Percentiles rank a stretch among this genome's conserved stretches.
Conservation (phyloP, 116 monocot species). For the Dioscorea cayenensis region DNA sequence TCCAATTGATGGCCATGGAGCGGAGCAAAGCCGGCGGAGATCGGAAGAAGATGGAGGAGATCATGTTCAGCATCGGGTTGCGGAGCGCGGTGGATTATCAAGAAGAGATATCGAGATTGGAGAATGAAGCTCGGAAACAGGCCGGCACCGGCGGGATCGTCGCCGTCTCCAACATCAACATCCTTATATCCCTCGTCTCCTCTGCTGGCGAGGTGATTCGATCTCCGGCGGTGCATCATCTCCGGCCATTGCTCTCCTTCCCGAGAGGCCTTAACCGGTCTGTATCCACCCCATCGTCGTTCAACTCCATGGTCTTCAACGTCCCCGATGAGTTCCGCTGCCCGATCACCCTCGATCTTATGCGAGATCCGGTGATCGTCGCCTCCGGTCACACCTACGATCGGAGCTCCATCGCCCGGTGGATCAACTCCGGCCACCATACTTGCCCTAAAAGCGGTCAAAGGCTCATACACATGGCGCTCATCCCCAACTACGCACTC, state of each 20-base stretch:
- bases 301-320: conserved; percentile 5
- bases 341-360: conserved; percentile 39
- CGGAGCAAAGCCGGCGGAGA: not conserved
- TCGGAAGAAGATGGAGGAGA: not conserved
- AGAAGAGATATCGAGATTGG: conserved; percentile 21
- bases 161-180: not conserved
- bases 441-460: conserved; percentile 43
- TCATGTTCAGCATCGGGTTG: not conserved
- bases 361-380: conserved; percentile 41
- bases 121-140: conserved; percentile 19
- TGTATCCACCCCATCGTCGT: not conserved
- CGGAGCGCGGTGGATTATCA: conserved; percentile 8
- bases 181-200: not conserved
- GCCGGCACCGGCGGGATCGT: conserved; percentile 20
- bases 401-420: conserved; percentile 33
- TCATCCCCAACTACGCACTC: conserved; percentile 38
- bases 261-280: not conserved
- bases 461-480: conserved; percentile 24
- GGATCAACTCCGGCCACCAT: conserved; percentile 33
- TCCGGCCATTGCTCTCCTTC: not conserved
- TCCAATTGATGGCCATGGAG: conserved; percentile 11
- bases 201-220: not conserved
- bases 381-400: conserved; percentile 45
- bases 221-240: not conserved
- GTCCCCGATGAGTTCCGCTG: conserved; percentile 47